Base-by-base conservation (phyloP, 2,329 filamentous ascomycete genomes). In the Trichoderma sp. region DNA sequence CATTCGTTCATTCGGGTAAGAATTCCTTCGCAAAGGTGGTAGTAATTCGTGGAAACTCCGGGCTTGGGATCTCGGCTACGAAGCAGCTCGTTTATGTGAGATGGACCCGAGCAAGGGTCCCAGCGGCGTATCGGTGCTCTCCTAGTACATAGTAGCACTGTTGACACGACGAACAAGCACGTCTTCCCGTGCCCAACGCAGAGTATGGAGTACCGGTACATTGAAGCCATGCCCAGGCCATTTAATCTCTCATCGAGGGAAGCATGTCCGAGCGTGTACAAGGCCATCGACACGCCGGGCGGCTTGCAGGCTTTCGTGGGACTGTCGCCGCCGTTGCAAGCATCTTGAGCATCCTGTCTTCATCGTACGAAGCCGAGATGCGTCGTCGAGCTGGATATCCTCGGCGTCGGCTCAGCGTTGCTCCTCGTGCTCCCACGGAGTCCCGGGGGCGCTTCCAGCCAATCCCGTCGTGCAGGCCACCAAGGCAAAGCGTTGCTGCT, bases 241-340 rank as follows among this genome's bases (percentile, higher is more conserved):
- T 45, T 64, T 64, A 64, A 64, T 64, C 61, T 64, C 61, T 64
- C 61, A 64, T 39, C 32, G n/a, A 56, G 50, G 50, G 50, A 17
- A 29, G 58, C 39, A 29, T 22, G 57, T 32, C 17, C 22, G n/a
- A 27, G 22, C 32, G 22, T 22, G 42, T 48, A 19, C 42, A 48
- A 42, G 22, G 34, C 48, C 35, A 37, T 54, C 32, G 52, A 29
- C 19, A 35, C 50, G 45, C 60, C 25, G 39, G 35, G 27, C 27
- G 17, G 27, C 48, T 15, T 42, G 42, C 34, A 35, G 10, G 48
- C 48, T n/a, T 64, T 34, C 27, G 58, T 35, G n/a, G 35, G 39
- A 22, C 27, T 50, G 29, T 32, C 19, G 34, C 35, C 48, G 39
- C 35, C 48, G 34, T 64, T 15, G 25, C 34, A 29, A 19, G 17